Evolutionary conservation across 2,329 filamentous ascomycete species (phyloP).

Genomic region (Fusarium ambrosium): DNA sequence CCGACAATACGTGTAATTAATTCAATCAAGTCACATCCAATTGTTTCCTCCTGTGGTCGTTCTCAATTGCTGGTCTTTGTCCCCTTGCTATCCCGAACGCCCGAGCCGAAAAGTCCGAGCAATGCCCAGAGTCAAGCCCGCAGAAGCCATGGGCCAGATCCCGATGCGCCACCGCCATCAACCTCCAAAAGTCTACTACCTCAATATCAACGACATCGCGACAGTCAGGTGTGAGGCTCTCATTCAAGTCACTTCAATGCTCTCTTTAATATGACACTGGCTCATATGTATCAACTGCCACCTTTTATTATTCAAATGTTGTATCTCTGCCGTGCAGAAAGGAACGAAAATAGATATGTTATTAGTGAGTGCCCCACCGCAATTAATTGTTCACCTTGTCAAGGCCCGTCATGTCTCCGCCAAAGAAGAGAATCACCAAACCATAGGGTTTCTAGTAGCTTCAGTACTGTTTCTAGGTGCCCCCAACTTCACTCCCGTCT

Average conservation of each 20-base stretch:
- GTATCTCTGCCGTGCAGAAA: slow-evolving; percentile 13
- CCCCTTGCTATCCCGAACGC: slow-evolving; percentile 28
- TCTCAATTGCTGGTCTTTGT: background rate
- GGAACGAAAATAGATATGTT: slow-evolving; percentile 7
- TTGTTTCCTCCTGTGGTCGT: background rate
- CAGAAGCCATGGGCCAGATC: background rate
- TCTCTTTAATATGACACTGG: background rate
- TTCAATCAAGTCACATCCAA: background rate
- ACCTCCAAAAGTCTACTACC: background rate
- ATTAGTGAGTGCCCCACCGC: slow-evolving; percentile 2
- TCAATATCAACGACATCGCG: background rate
- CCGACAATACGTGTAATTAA: fast-evolving
- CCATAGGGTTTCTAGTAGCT: background rate
- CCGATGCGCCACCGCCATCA: slow-evolving; percentile 3
- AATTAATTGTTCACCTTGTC: slow-evolving; percentile 8
- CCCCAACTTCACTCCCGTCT: background rate
- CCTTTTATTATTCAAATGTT: slow-evolving; percentile 29
- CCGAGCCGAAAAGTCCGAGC: slow-evolving; percentile 45
- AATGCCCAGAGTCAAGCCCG: background rate
- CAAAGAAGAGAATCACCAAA: slow-evolving; percentile 2
- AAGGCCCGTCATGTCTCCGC: background rate
- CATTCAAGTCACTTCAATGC: background rate
- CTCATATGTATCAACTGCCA: background rate
- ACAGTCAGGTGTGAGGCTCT: background rate
- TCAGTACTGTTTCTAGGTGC: background rate